Evolutionary conservation across 225 moss, liverwort and hornwort genomes (phyloP), one percentile per base, ranked within the genome.

Genomic region (Takakia lepidozioides): DNA sequence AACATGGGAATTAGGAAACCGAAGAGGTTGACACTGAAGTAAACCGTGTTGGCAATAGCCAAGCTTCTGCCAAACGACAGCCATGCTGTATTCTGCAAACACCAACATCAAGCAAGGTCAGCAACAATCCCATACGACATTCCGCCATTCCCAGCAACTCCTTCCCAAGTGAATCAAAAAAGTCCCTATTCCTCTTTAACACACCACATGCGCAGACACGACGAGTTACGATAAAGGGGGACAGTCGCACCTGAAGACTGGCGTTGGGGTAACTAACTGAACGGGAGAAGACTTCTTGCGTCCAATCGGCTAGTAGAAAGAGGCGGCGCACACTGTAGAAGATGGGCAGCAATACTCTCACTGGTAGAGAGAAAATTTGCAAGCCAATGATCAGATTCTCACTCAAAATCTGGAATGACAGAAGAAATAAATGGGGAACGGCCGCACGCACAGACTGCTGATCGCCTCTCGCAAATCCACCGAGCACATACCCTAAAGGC

Each of bases 391-490:
- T 86, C 0, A 98, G 49, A 57, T 87, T 90, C 64, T 98, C 95
- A 1, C 82, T 87, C 57, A 98, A 35, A 22, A 90, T 80, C 63
- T 98, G 95, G 54, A 84, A 90, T 2, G 95, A 95, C 8, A 95
- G 70, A 1, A 95, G 67, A 19, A 95, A 95, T 43, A 95, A 49
- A 62, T 95, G 95, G 10, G 95, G 90, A 5, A 90, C 73, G 0
- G 95, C 95, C 4, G 87, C 82, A 1, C 77, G 70, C 17, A 95
- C 95, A 0, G 87, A 65, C 0, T 54, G 57, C 23, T 84, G 90
- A 44, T 95, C 95, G 1, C 82, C 80, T 2, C 90, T 56, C 1
- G 95, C 95, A 38, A 95, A 95, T 19, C 95, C 95, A 0, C 95
- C 95, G 25, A 95, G 7, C 10, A 95, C 84, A 24, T 87, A 95